Base-by-base conservation (phyloP, 2,329 filamentous ascomycete genomes). In the Ilyonectria sp. region DNA sequence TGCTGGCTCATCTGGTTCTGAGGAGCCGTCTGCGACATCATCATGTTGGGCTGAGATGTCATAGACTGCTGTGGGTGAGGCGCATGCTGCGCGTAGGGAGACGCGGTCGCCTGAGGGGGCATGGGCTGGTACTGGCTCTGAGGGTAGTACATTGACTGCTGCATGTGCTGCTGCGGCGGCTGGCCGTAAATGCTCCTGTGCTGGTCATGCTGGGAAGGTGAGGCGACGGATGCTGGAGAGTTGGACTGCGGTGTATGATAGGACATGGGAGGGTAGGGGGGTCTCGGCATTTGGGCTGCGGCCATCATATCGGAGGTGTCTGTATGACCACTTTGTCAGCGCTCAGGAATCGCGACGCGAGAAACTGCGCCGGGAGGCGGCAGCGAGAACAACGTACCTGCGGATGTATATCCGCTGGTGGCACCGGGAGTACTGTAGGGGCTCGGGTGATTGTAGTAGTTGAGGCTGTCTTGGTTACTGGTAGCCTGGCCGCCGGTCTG, bases 231-330 rank as follows among this genome's bases (percentile, higher is more conserved):
- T 44, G 94, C 94, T 55, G 95, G 95, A 62, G 95, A 97, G 82
- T 95, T 97, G 63, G 95, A 97, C 84, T 98, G 95, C 62, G 95
- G 94, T 19, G 95, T 97, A 81, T 98, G 94, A 80, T 98, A 98
- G 35, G 87, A 87, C 79, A 97, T 97, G 68, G 94, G 94, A 74
- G 95, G 95, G 80, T 97, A 97, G 53, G 91, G 89, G 75, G 91
- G 90, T 81, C 92, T 90, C 82, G 94, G 92, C 93, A 90, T 87
- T 78, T 86, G 83, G 69, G 84, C 84, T 76, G 89, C 86, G 83
- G 91, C 92, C 87, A 89, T 92, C 85, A 91, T 91, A 72, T 90
- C 89, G 82, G 86, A 86, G 68, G 86, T 88, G 78, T 90, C 88
- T 89, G 69, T 19, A 53, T 59, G 44, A 61, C 61, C 56, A 6